These are phyloP conservation scores for Cunninghamia lanceolata DNA, from an alignment of 75 land plant genomes.

Conservation along the genomic window DNA sequence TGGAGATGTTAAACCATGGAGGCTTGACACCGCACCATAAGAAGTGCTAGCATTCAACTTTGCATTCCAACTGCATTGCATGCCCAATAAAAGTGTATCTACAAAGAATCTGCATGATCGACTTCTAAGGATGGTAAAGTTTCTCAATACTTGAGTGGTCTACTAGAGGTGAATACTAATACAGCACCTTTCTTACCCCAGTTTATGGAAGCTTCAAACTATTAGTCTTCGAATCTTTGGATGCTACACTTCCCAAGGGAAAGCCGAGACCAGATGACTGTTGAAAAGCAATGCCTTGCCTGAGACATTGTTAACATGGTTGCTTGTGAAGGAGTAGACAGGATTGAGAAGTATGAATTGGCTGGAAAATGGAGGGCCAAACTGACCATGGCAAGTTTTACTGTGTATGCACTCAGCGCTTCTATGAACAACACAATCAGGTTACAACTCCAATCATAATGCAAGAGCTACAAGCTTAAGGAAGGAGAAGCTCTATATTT, in stretches of 20 bases:
- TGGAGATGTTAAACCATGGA: constrained; percentile 41
- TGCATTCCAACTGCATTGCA: constrained; percentile 87
- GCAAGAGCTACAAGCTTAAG: constrained; percentile 61
- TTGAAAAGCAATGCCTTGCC: constrained; percentile 96
- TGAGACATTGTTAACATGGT: constrained; percentile 86
- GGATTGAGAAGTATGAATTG: constrained; percentile 83
- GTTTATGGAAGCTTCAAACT: constrained; percentile 70
- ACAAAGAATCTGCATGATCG: constrained; percentile 70
- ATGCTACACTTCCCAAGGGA: constrained; percentile 74
- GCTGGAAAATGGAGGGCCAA: constrained; percentile 92
- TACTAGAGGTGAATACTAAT: constrained; percentile 90
- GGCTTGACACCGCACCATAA: constrained; percentile 48
- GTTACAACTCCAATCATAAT: constrained; percentile 46
- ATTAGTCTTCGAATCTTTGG: constrained; percentile 93
- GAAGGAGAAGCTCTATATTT: constrained; percentile 74
- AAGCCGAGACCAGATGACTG: constrained; percentile 62
- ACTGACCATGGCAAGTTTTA: constrained; percentile 92
- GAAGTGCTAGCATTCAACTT: constrained; percentile 84
- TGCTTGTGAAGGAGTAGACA: constrained; percentile 87
- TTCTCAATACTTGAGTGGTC: constrained; percentile 71
- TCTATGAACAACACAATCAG: constrained; percentile 44
- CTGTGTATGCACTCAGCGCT: constrained; percentile 50
- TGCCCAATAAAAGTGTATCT: constrained; percentile 96
- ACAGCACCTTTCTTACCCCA: constrained; percentile 76
- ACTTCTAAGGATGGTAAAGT: constrained; percentile 80